Conservation (phyloP, 139 green algal genomes). For the Marvania coccoides region DNA sequence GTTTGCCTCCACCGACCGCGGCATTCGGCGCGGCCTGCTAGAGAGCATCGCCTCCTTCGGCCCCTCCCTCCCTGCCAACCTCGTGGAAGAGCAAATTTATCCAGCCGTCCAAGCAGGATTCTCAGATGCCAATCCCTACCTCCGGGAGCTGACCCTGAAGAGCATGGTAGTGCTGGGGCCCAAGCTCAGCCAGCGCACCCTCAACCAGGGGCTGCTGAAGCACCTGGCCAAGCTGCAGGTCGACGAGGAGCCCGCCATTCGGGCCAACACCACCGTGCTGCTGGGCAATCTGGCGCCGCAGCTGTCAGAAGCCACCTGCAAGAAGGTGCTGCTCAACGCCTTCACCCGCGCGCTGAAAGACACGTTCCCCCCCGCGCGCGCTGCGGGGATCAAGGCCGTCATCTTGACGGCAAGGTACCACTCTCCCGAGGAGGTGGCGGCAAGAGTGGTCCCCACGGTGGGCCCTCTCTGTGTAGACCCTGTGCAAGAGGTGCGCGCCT, state of each 20-base stretch:
- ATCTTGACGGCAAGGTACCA: conserved; percentile 63
- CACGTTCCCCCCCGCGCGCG: conserved; percentile 67
- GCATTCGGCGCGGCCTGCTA: conserved; percentile 77
- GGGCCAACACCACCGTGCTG: conserved; percentile 97
- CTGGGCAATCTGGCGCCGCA: conserved; percentile 87
- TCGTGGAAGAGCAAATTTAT: conserved; percentile 67
- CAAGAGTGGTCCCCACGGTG: conserved; percentile 68
- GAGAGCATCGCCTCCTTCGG: conserved; percentile 77
- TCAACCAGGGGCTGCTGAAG: conserved; percentile 86
- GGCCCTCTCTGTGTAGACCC: conserved; percentile 73
- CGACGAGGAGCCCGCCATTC: conserved; percentile 91
- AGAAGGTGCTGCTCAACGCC: conserved; percentile 90
- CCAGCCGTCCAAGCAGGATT: conserved; percentile 70
- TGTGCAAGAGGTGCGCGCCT: conserved; percentile 51
- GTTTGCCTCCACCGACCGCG: conserved; percentile 80
- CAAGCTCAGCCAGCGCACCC: conserved; percentile 79
- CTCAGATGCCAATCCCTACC: conserved; percentile 78
- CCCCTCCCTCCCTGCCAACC: conserved; percentile 10
- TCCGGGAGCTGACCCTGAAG: conserved; percentile 96
- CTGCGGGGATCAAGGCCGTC: conserved; percentile 69
- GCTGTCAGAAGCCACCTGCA: conserved; percentile 69
- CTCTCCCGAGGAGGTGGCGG: conserved; percentile 61
- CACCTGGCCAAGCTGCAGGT: conserved; percentile 93
- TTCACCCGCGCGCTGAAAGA: conserved; percentile 90
- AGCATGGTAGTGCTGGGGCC: conserved; percentile 79